Conservation (phyloP, 805 yeast species). For the Ogataea wickerhamii region DNA sequence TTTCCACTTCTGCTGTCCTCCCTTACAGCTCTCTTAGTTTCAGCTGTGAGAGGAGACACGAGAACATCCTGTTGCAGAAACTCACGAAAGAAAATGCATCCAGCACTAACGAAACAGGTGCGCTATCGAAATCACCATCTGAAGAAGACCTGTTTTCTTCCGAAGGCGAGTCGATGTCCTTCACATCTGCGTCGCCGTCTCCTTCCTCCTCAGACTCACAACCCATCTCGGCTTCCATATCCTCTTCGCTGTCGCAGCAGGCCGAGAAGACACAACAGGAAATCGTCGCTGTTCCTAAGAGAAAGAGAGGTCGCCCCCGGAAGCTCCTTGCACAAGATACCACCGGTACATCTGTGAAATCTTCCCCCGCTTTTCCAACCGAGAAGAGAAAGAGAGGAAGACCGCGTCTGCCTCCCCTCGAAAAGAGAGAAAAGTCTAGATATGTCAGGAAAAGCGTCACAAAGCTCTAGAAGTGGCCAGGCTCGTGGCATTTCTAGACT, state of each 20-base stretch:
- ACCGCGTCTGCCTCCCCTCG: slow-evolving; percentile 29
- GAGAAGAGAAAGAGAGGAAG: slow-evolving; percentile 27
- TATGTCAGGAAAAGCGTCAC: slow-evolving; percentile 20
- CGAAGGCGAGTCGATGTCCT: slow-evolving; percentile 1
- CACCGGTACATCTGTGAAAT: too few relatives aligned
- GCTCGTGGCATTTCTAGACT: too few relatives aligned
- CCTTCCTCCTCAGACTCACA: not conserved
- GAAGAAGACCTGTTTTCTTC: slow-evolving; percentile 1
- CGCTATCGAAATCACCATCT: not conserved
- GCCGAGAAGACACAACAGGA: not conserved
- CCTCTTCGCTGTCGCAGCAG: not conserved
- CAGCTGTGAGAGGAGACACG: not conserved
- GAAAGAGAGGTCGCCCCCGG: slow-evolving; percentile 27
- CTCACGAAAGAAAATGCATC: not conserved
- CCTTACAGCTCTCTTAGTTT: slow-evolving; percentile 1
- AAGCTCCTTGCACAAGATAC: slow-evolving; percentile 11
- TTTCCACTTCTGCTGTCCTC: not conserved
- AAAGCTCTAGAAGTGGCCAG: slow-evolving; percentile 4
- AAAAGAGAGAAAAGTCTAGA: slow-evolving; percentile 24
- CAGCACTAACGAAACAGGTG: not conserved
- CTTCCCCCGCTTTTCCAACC: slow-evolving; percentile 1
- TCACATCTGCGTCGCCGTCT: not conserved
- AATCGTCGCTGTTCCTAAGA: slow-evolving; percentile 6
- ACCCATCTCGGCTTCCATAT: not conserved
- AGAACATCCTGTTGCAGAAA: not conserved